A percentile compares a stretch with the other conserved stretches of the same genome.
Conservation (phyloP, 306 rosid genomes). For the Castanea mollissima region DNA sequence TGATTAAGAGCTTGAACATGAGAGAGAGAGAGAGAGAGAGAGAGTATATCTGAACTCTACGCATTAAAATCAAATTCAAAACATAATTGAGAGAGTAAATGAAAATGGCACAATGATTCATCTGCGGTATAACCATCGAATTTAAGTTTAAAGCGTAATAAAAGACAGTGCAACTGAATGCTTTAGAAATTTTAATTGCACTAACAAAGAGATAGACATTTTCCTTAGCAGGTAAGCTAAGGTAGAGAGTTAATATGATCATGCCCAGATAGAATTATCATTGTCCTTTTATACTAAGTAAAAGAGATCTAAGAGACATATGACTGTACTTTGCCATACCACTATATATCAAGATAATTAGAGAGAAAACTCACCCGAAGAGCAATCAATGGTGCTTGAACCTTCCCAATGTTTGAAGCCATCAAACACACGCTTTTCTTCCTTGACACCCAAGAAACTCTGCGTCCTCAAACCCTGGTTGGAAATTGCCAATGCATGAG, state of each 20-base stretch:
- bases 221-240: too few species aligned
- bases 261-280: too few species aligned
- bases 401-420: conserved; percentile 37
- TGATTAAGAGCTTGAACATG: not conserved
- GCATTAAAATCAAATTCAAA: not conserved
- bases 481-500: conserved; percentile 36
- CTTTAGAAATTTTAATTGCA: not conserved
- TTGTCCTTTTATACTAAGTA: too few species aligned
- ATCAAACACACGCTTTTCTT: conserved; percentile 39
- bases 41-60: not conserved
- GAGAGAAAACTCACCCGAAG: conserved; percentile 34
- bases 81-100: not conserved
- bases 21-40: not conserved
- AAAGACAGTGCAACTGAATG: not conserved
- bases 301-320: too few species aligned
- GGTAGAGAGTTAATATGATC: too few species aligned
- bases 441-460: conserved; percentile 34
- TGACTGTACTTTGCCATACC: too few species aligned
- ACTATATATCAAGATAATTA: not conserved
- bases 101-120: not conserved
- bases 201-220: not conserved
- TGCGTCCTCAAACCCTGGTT: conserved; percentile 34
- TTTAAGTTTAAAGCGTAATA: too few species aligned
- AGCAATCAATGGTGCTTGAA: conserved; percentile 36
- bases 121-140: not conserved